These are phyloP conservation scores for Pseudogymnoascus sp. DNA, from an alignment of 2,329 filamentous ascomycete species.

Conservation along the genomic window DNA sequence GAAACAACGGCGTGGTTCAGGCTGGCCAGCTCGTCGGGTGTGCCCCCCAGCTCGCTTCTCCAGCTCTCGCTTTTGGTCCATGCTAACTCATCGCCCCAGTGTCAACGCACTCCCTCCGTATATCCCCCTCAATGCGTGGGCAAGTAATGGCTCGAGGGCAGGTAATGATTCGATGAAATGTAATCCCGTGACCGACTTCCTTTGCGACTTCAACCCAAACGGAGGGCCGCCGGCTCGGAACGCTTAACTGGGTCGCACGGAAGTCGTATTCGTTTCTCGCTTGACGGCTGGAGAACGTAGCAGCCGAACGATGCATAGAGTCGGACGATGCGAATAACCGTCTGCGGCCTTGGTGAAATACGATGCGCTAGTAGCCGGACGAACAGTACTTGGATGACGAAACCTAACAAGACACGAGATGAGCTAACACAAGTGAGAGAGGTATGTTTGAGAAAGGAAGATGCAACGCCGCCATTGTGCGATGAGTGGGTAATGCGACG, in stretches of 20 bases:
- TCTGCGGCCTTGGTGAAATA: not conserved
- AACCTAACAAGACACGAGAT: not conserved
- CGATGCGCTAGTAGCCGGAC: not conserved
- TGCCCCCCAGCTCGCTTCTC: not conserved
- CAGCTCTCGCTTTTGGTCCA: not conserved
- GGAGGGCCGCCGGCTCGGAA: not conserved
- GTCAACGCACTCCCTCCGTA: not conserved
- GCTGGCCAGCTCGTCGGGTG: not conserved
- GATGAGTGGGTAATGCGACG: not conserved
- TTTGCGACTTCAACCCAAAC: not conserved
- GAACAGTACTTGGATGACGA: not conserved
- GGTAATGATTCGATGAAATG: not conserved
- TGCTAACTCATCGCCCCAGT: not conserved
- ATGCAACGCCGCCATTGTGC: not conserved
- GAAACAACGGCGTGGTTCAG: not conserved
- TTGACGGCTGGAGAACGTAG: not conserved
- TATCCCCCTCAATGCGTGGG: not conserved
- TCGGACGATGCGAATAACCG: not conserved
- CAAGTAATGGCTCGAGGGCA: not conserved
- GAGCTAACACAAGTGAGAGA: not conserved
- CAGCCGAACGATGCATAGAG: not conserved
- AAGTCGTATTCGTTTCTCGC: not conserved
- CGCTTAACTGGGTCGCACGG: not conserved
- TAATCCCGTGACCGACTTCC: not conserved
- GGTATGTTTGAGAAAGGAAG: not conserved